Base-by-base conservation (phyloP, 2,329 filamentous ascomycete genomes). In the Camptophora hylomeconis region DNA sequence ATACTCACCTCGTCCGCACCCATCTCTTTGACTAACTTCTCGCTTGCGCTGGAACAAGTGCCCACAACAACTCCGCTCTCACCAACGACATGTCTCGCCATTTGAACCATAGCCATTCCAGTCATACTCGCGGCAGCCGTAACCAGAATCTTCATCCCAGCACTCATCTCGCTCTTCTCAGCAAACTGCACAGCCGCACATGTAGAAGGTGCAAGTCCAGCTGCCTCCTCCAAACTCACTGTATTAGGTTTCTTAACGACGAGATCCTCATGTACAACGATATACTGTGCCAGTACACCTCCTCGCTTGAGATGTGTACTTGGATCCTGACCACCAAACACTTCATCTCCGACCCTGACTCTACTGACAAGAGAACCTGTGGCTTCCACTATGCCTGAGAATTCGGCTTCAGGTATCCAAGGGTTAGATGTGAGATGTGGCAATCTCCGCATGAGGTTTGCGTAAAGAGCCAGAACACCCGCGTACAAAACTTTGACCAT, bases 401-500 rank as follows among this genome's bases (percentile, higher is more conserved):
- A 36, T 10, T 31, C 31, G 8, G 14, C 10, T 16, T 24, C 33
- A 5, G 36, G 36, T 11, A 32, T 26, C 36, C 33, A 39, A 5
- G 33, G 31, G 7, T 31, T 37, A 3, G 10, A 16, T 17, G 28
- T 34, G 8, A 36, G 24, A 24, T 34, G 37, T 10, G 33, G 33
- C 7, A 32, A 5, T 7, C 28, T 17, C 7, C 17, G 11, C 25
- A 39, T 30, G 4, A 35, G 5, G 3, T 20, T 20, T 7, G 22
- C 29, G 9, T 26, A 11, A 6, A 31, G 30, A 18, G 28, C 27
- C 17, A 34, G 26, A 10, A 32, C 12, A 7, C 24, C 20, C 3
- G 35, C 33, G 17, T 33, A 21, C 5, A 34, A 34, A 17, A 39
- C 27, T 20, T 35, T 34, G 21, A 37, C 27, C n/a, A 39, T 17